Evolutionary conservation across 2,329 filamentous ascomycete genomes (phyloP).

Genomic region (Lasiodiplodia sp.): DNA sequence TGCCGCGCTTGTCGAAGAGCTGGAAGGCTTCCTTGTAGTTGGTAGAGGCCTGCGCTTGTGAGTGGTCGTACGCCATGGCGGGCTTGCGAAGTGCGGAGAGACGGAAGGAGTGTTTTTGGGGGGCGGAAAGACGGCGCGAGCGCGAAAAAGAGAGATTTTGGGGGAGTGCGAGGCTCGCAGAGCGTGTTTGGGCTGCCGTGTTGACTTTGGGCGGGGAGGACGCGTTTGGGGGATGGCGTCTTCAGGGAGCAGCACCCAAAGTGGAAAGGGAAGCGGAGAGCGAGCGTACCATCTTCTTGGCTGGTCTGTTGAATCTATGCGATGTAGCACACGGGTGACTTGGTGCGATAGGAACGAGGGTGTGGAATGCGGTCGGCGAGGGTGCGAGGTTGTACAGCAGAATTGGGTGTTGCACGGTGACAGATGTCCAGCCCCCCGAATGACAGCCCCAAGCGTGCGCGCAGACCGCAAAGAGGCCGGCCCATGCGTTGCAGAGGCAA

Average conservation of each 20-base stretch:
- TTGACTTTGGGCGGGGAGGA: conserved; percentile 15
- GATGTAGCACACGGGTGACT: not conserved
- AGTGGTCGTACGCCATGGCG: conserved; percentile 31
- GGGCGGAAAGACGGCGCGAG: not conserved
- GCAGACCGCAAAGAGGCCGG: conserved; percentile 1
- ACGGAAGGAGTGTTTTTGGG: conserved; percentile 3
- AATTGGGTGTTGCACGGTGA: conserved; percentile 23
- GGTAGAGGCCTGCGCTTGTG: conserved; percentile 69
- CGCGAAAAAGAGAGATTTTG: not conserved
- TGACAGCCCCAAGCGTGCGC: conserved; percentile 6
- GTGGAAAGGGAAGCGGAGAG: conserved; percentile 12
- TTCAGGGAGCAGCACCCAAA: conserved; percentile 12
- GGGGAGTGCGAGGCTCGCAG: not conserved
- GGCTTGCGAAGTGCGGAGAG: not conserved
- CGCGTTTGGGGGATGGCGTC: conserved; percentile 27
- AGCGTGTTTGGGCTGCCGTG: not conserved
- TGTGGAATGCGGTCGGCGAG: conserved; percentile 9
- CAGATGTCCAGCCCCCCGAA: conserved; percentile 10
- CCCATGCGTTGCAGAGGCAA: conserved; percentile 21
- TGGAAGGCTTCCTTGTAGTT: conserved; percentile 99
- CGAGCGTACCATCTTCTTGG: conserved; percentile 23
- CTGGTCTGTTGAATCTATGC: not conserved
- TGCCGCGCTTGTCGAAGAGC: conserved; percentile 98
- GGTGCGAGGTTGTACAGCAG: conserved; percentile 19
- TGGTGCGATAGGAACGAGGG: not conserved